These are phyloP conservation scores for Taiwanofungus camphoratus DNA, from an alignment of 1,284 basidiomycete genomes.

Conservation along the genomic window DNA sequence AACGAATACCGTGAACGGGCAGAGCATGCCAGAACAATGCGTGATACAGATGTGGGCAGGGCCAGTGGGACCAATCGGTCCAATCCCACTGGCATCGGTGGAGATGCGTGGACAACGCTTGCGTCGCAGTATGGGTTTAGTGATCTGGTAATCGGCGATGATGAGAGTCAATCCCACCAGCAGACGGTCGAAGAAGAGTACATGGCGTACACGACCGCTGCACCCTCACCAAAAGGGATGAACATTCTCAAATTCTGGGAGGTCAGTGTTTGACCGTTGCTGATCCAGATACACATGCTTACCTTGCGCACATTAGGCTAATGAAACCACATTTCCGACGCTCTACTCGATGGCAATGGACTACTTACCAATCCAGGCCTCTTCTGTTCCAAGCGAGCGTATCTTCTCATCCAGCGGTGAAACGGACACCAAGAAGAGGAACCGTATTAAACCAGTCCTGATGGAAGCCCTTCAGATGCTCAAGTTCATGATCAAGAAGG, in stretches of 20 bases:
- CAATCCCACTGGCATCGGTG: neutral
- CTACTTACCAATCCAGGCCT: slow-evolving; percentile 17
- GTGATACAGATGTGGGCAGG: too few relatives aligned
- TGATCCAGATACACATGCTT: neutral
- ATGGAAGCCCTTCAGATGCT: slow-evolving; percentile 20
- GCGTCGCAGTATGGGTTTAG: neutral
- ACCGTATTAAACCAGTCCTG: slow-evolving; percentile 8
- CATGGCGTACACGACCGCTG: neutral
- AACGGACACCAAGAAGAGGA: slow-evolving; percentile 9
- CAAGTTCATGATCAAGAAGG: slow-evolving; percentile 9
- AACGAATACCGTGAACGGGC: too few relatives aligned
- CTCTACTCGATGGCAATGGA: slow-evolving; percentile 15
- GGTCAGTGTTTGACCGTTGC: neutral
- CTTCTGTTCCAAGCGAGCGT: slow-evolving; percentile 18
- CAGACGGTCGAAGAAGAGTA: slow-evolving; percentile 1
- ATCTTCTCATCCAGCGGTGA: slow-evolving; percentile 19
- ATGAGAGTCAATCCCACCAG: neutral
- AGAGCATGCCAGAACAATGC: too few relatives aligned
- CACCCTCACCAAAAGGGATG: neutral
- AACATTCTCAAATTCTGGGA: neutral
- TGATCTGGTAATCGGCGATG: neutral
- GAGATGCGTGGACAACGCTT: neutral
- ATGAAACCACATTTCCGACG: slow-evolving; percentile 1
- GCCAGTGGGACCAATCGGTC: too few relatives aligned
- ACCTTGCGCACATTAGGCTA: neutral